A percentile compares a stretch with the other conserved stretches of the same genome.
These are phyloP conservation scores for Coemansia sp. DNA, from an alignment of 192 early-diverging fungal species.

Conservation along the genomic window DNA sequence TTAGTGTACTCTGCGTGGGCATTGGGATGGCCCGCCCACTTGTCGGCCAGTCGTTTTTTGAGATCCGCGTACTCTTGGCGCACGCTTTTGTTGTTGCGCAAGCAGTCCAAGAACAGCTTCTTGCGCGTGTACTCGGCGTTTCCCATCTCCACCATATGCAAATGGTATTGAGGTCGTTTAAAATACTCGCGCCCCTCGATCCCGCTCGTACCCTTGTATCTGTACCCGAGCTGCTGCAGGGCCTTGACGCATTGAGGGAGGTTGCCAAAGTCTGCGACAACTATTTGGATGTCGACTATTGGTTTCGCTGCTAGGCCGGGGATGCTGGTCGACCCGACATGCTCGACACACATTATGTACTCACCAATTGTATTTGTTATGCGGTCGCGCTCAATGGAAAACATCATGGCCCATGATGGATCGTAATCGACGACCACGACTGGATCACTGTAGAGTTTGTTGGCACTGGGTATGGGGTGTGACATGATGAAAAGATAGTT, in stretches of 20 bases:
- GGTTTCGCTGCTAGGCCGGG: conserved; percentile 27
- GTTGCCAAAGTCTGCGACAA: conserved; percentile 6
- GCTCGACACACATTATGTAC: conserved; percentile 6
- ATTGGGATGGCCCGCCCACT: conserved; percentile 6
- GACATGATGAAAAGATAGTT: too few relatives aligned
- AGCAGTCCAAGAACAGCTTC: conserved; percentile 6
- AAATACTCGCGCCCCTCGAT: conserved; percentile 22
- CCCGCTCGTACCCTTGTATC: conserved; percentile 1
- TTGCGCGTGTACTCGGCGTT: conserved; percentile 12
- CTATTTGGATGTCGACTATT: conserved; percentile 17
- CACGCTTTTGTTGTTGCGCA: background rate
- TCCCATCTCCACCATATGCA: conserved; percentile 4
- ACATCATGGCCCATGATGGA: conserved; percentile 1
- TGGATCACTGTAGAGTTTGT: conserved; percentile 1
- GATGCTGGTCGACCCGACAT: conserved; percentile 30
- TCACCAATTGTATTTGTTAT: background rate
- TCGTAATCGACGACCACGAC: conserved; percentile 10
- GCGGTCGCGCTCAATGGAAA: background rate
- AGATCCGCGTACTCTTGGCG: conserved; percentile 14
- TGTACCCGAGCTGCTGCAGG: conserved; percentile 1
- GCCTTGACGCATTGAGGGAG: background rate
- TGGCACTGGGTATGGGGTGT: too few relatives aligned
- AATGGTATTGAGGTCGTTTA: background rate
- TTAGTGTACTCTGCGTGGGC: background rate
- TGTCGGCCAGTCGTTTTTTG: conserved; percentile 6